Conservation (phyloP, 116 monocot genomes). For the Phalaenopsis hybrid region DNA sequence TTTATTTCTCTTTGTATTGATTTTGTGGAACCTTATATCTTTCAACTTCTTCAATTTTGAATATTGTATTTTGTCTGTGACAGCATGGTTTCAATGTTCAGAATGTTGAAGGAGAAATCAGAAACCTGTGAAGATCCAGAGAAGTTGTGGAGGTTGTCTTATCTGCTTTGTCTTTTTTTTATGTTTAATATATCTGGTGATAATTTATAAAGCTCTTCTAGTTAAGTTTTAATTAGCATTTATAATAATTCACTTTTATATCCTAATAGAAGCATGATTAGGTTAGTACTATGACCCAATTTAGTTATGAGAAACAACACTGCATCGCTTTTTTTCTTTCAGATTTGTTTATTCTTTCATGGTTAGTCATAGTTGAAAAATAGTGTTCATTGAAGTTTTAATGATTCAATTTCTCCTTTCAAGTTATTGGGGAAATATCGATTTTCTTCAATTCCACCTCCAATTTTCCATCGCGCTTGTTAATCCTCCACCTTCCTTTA, state of each 20-base stretch:
- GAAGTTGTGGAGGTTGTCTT: conserved; percentile 30
- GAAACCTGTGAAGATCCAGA: conserved; percentile 45
- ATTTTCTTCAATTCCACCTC: no score
- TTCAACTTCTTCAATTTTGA: not conserved
- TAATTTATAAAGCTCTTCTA: not conserved
- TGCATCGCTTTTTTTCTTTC: not conserved
- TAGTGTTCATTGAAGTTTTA: no score
- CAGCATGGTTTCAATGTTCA: conserved; percentile 53
- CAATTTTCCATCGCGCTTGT: no score
- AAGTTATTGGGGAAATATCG: no score
- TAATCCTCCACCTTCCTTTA: no score
- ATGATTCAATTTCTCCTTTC: no score
- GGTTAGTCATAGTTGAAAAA: not conserved
- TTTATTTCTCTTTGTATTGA: not conserved
- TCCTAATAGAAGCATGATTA: not conserved
- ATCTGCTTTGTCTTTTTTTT: not conserved
- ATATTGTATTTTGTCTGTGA: conserved; percentile 16
- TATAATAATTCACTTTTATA: not conserved
- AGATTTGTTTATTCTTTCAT: not conserved
- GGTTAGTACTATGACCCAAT: not conserved
- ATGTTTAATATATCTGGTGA: not conserved
- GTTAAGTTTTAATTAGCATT: not conserved
- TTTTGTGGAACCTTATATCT: not conserved
- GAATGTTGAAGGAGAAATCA: conserved; percentile 58
- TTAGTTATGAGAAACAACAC: no score